phyloP scores from a whole-genome alignment of 1,284 basidiomycete species.

The Leccinum griseonigrum region DNA sequence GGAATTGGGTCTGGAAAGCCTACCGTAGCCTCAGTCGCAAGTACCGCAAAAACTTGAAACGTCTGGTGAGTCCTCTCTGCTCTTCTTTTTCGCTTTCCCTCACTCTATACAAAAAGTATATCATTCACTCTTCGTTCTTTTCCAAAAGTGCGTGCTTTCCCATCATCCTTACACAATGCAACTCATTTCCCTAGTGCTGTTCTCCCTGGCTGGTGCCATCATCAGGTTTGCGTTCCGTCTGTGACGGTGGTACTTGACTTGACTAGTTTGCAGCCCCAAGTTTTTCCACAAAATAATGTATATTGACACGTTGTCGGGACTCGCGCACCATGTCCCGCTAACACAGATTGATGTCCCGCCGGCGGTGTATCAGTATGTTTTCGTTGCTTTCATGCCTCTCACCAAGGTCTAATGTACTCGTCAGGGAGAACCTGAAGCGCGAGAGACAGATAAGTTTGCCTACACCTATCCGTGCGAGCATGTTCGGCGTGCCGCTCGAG shows the following conservation, averaged over 20 bases:
- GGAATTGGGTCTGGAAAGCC: slow-evolving; percentile 91
- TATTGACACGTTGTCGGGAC: slow-evolving; percentile 68
- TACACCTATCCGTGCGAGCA: slow-evolving; percentile 50
- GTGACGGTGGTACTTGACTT: neutral
- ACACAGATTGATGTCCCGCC: slow-evolving; percentile 85
- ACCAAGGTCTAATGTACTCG: slow-evolving; percentile 1
- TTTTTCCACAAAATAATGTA: slow-evolving; percentile 83
- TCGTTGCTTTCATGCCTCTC: neutral
- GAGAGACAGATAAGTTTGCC: slow-evolving; percentile 68
- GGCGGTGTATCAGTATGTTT: slow-evolving; percentile 68
- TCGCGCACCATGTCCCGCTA: slow-evolving; percentile 73
- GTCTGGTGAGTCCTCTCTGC: slow-evolving; percentile 48
- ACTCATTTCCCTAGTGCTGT: slow-evolving; percentile 56
- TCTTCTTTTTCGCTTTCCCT: neutral
- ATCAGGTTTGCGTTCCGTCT: slow-evolving; percentile 54
- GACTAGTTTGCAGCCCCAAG: slow-evolving; percentile 57
- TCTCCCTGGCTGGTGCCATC: slow-evolving; percentile 81
- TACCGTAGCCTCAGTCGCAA: slow-evolving; percentile 78
- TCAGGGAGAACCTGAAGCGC: slow-evolving; percentile 70
- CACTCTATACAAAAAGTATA: slow-evolving; percentile 49
- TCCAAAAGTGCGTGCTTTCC: slow-evolving; percentile 63
- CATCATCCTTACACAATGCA: neutral
- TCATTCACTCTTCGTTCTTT: slow-evolving; percentile 85
- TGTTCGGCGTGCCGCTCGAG: slow-evolving; percentile 79
- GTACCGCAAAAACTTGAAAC: slow-evolving; percentile 86